Base-by-base conservation (phyloP, 345 rosid species). In the Litchi chinensis region DNA sequence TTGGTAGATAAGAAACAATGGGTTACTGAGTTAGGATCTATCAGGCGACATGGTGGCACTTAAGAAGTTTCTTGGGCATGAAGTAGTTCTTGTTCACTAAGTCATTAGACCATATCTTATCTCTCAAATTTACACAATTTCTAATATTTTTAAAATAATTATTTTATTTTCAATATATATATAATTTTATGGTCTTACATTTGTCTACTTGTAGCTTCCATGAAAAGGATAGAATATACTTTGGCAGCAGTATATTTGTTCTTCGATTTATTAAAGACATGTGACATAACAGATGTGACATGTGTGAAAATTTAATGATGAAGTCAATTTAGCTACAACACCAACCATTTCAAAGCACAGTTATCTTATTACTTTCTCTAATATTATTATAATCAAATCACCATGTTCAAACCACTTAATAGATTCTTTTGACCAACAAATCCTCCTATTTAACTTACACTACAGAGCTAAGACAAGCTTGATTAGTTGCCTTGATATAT, bases 21-120 rank as follows among this genome's bases (percentile, higher is more conserved):
- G 6, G 19, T 54, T 52, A 16, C 7, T 11, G 19, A 73, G 76
- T 21, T 39, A n/a, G 19, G 73, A 32, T 3, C 37, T 1, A 67
- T 28, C 21, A 46, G 12, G 12, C 5, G 5, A 46, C 8, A 1
- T 70, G 37, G 28, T 59, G 59, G 24, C 21, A 41, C 40, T 59
- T 16, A 40, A 59, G 76, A 73, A 59, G 54, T 73, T 73, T 70
- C 60, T 70, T 24, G 74, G 44, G 24, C 16, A 52, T 11, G 26
- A 71, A 32, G 26, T 0, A 2, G 40, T 74, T 62, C 67, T 74
- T 60, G 41, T 39, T 74, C 2, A 4, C 8, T 4, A 15, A 60
- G 68, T 60, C 28, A 59, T 73, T 59, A 15, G 67, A 73, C 50
- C 22, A 3, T 13, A 21, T 70, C 60, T 12, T 37, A 22, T 10